Percentiles rank a stretch among this genome's conserved stretches.
Evolutionary conservation across 2,329 filamentous ascomycete species (phyloP).

Genomic region (Venturia asperata): DNA sequence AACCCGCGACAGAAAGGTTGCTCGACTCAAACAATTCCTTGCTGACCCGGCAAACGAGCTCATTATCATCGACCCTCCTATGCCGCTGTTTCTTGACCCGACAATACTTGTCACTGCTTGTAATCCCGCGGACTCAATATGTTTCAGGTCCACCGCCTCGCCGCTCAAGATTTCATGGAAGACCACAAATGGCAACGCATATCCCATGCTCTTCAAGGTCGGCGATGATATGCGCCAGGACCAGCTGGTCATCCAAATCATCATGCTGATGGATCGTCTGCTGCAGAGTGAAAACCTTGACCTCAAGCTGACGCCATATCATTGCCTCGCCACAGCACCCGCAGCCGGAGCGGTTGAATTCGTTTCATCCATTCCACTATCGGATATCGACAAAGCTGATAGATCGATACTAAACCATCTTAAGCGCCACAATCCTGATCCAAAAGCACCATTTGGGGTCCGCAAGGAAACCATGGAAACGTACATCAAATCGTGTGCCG

Average conservation of each 20-base stretch:
- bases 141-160: constrained; percentile 92
- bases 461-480: constrained; percentile 90
- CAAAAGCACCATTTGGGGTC: constrained; percentile 71
- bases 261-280: constrained; percentile 94
- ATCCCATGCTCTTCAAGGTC: constrained; percentile 94
- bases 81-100: constrained; percentile 85
- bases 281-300: constrained; percentile 94
- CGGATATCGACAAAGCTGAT: constrained; percentile 76
- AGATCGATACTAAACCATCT: constrained; percentile 76
- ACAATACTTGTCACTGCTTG: constrained; percentile 71
- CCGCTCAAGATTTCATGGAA: constrained; percentile 89
- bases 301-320: constrained; percentile 89
- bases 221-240: constrained; percentile 95
- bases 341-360: constrained; percentile 90
- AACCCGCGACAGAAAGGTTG: constrained; percentile 70
- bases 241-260: constrained; percentile 94
- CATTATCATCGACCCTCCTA: constrained; percentile 69
- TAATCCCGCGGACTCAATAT: constrained; percentile 73
- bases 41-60: constrained; percentile 88
- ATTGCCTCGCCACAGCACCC: constrained; percentile 87
- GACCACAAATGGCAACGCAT: constrained; percentile 64
- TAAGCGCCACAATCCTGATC: constrained; percentile 81
- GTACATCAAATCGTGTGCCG: constrained; percentile 91
- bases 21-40: constrained; percentile 75
- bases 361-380: constrained; percentile 76